Percentiles rank a stretch among this genome's conserved stretches.
These are phyloP conservation scores for Priceomyces castillae DNA, from an alignment of 805 yeast genomes.

Conservation along the genomic window DNA sequence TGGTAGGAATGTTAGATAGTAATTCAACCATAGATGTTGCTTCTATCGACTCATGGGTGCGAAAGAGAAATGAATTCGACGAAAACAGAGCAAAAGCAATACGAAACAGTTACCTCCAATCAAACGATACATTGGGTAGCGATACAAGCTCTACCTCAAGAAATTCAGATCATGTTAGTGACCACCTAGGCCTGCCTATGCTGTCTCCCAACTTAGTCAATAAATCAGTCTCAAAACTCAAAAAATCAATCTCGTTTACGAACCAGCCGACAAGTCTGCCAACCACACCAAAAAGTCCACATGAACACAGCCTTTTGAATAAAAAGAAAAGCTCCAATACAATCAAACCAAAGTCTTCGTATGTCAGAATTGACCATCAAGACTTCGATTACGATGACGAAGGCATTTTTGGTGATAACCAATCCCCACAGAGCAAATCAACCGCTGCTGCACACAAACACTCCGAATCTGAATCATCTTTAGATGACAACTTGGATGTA, in stretches of 20 bases:
- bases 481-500: slow-evolving; percentile 56
- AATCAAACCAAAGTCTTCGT: not conserved
- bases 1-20: slow-evolving; percentile 19
- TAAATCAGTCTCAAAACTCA: slow-evolving; percentile 18
- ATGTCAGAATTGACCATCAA: not conserved
- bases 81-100: slow-evolving; percentile 12
- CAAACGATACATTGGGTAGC: slow-evolving; percentile 25
- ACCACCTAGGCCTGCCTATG: not conserved
- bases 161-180: not conserved
- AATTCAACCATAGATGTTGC: slow-evolving; percentile 42
- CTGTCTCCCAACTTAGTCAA: slow-evolving; percentile 2
- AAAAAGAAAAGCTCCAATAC: slow-evolving; percentile 10
- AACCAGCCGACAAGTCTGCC: slow-evolving; percentile 23
- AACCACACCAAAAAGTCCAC: not conserved
- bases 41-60: slow-evolving; percentile 53
- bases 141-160: not conserved
- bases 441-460: slow-evolving; percentile 8
- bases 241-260: slow-evolving; percentile 22
- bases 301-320: slow-evolving; percentile 2
- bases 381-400: slow-evolving; percentile 5
- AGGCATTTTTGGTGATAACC: not conserved
- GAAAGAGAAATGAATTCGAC: slow-evolving; percentile 49
- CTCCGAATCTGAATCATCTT: slow-evolving; percentile 33
- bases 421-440: not conserved
- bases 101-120: slow-evolving; percentile 27